phyloP scores from a whole-genome alignment of 768 basidiomycete species.

The Hygrophorus pudorinus region DNA sequence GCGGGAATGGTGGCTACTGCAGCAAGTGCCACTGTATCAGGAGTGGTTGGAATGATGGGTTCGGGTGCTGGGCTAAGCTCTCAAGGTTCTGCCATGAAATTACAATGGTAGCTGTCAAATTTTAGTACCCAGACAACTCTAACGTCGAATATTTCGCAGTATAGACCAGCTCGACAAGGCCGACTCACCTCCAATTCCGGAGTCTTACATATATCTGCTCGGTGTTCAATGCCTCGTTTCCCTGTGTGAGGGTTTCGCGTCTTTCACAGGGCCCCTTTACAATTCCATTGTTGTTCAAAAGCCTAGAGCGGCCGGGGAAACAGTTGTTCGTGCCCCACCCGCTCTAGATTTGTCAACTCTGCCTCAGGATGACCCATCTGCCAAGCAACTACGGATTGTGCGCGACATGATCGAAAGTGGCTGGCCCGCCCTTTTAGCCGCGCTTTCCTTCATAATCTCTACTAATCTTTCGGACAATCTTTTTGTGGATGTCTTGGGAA shows the following conservation, averaged over 20 bases:
- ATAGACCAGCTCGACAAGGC: conserved; percentile 98
- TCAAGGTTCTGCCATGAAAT: conserved; percentile 71
- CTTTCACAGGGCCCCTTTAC: conserved; percentile 69
- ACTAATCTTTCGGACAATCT: conserved; percentile 90
- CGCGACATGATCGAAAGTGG: conserved; percentile 75
- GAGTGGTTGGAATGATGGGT: conserved; percentile 81
- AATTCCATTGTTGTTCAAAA: conserved; percentile 58
- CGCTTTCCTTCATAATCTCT: conserved; percentile 79
- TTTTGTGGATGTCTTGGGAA: conserved; percentile 77
- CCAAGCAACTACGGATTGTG: conserved; percentile 52
- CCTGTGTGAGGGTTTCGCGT: conserved; percentile 77
- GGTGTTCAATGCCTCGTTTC: conserved; percentile 82
- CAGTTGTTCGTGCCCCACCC: conserved; percentile 60
- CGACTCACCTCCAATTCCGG: conserved; percentile 88
- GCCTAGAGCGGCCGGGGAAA: conserved; percentile 51
- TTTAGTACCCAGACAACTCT: conserved; percentile 2
- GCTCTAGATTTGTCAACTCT: conserved; percentile 55
- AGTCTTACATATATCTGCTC: conserved; percentile 88
- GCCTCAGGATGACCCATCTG: conserved; percentile 36
- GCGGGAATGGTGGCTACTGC: conserved; percentile 80
- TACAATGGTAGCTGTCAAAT: conserved; percentile 62
- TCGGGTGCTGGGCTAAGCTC: conserved; percentile 60
- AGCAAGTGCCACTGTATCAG: conserved; percentile 75
- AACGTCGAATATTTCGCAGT: conserved; percentile 28
- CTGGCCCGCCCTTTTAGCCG: conserved; percentile 90